Evolutionary conservation across 2,329 filamentous ascomycete species (phyloP).

Genomic region (Cordyceps cicadae): DNA sequence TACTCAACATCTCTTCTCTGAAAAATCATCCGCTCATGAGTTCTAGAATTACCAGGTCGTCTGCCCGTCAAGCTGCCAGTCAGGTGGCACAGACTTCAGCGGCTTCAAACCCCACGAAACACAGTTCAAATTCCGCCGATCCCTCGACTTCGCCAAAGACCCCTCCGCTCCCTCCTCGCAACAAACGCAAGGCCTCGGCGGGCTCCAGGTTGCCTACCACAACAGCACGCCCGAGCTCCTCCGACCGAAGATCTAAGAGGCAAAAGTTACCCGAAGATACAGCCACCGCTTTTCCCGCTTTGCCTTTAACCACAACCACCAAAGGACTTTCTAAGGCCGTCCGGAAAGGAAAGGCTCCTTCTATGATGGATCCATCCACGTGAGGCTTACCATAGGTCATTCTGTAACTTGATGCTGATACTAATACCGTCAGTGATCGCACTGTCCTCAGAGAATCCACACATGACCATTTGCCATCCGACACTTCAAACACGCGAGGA

Average conservation of each 20-base stretch:
- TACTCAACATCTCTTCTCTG: slow-evolving; percentile 9
- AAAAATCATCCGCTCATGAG: slow-evolving; percentile 65
- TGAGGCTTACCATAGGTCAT: slow-evolving; percentile 31
- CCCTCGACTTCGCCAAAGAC: slow-evolving; percentile 32
- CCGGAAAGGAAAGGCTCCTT: slow-evolving; percentile 50
- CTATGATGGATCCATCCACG: slow-evolving; percentile 67
- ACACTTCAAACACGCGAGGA: background rate
- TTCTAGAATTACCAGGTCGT: slow-evolving; percentile 91
- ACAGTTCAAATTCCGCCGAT: slow-evolving; percentile 28
- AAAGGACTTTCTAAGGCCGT: slow-evolving; percentile 36
- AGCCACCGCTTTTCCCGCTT: slow-evolving; percentile 22
- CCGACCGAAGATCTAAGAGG: slow-evolving; percentile 60
- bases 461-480: background rate
- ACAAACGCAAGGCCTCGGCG: slow-evolving; percentile 71
- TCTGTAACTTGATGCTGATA: slow-evolving; percentile 14
- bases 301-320: slow-evolving; percentile 24
- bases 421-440: background rate
- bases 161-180: slow-evolving; percentile 47
- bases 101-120: slow-evolving; percentile 31
- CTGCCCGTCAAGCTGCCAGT: slow-evolving; percentile 78
- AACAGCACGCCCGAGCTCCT: slow-evolving; percentile 22
- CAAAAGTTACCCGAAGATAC: slow-evolving; percentile 51
- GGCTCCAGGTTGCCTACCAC: slow-evolving; percentile 40
- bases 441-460: background rate
- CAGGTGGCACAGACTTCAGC: slow-evolving; percentile 41